These are phyloP conservation scores for Solanum hybrid DNA, from an alignment of 305 asterid species.

Conservation along the genomic window DNA sequence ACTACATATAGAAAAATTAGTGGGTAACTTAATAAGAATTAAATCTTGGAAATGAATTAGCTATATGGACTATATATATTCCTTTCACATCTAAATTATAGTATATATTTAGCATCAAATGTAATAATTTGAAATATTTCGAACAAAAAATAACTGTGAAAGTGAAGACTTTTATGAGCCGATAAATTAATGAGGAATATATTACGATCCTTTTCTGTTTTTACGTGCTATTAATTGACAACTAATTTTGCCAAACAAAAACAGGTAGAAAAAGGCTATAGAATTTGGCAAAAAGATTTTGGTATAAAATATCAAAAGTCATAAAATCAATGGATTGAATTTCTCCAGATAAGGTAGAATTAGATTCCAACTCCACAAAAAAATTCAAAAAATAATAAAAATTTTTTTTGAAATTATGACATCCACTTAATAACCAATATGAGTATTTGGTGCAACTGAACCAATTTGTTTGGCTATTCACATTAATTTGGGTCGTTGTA, in stretches of 20 bases:
- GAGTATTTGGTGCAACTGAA: neutral
- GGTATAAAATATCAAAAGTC: neutral
- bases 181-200: neutral
- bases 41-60: neutral
- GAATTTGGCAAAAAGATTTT: neutral
- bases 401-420: neutral
- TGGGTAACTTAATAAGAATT: neutral
- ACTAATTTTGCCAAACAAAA: neutral
- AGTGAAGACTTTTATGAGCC: neutral
- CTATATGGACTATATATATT: neutral
- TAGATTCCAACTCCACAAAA: neutral
- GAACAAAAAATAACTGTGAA: neutral
- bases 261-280: neutral
- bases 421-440: neutral
- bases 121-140: neutral
- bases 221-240: neutral
- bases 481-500: neutral
- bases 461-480: neutral
- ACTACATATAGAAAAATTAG: neutral
- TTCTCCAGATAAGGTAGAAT: slow-evolving; percentile 3
- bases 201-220: neutral
- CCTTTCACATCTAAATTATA: neutral
- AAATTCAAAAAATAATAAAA: neutral
- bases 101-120: neutral
- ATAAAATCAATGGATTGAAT: neutral